phyloP scores from a whole-genome alignment of 2,329 filamentous ascomycete genomes.

The Neoscytalidium dimidiatum region DNA sequence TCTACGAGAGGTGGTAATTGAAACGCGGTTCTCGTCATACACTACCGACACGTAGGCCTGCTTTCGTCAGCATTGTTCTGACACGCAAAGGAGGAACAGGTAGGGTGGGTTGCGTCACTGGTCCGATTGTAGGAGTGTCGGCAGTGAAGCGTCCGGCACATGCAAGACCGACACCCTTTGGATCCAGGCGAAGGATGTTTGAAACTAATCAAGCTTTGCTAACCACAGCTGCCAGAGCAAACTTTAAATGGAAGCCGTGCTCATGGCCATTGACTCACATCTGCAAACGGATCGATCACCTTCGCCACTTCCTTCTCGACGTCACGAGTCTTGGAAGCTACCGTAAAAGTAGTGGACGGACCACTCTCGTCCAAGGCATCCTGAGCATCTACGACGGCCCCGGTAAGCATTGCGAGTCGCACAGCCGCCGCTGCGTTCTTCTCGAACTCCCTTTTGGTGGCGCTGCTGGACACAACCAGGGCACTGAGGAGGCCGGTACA shows the following conservation, averaged over 20 bases:
- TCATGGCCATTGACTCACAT: background rate
- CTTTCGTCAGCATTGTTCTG: too few relatives aligned
- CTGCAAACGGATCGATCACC: background rate
- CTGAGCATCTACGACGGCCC: slow-evolving; percentile 16
- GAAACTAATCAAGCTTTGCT: too few relatives aligned
- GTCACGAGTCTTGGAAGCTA: background rate
- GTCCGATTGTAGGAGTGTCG: too few relatives aligned
- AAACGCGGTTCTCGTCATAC: background rate
- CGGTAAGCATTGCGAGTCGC: slow-evolving; percentile 18
- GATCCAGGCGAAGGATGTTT: too few relatives aligned
- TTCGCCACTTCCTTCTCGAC: background rate
- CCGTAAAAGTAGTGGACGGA: slow-evolving; percentile 3
- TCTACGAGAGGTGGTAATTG: background rate
- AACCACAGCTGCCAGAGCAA: background rate
- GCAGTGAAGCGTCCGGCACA: too few relatives aligned
- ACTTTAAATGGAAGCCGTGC: background rate
- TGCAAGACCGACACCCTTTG: too few relatives aligned
- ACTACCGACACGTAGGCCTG: background rate
- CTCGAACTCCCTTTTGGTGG: slow-evolving; percentile 7
- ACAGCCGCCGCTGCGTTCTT: slow-evolving; percentile 1
- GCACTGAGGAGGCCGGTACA: slow-evolving; percentile 21
- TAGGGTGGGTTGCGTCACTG: too few relatives aligned
- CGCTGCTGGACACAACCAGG: background rate
- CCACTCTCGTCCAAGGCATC: slow-evolving; percentile 1
- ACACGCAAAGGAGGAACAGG: too few relatives aligned